Evolutionary conservation across 2,329 filamentous ascomycete genomes (phyloP), one percentile per base, ranked within the genome.

Genomic region (Tolypocladium inflatum): DNA sequence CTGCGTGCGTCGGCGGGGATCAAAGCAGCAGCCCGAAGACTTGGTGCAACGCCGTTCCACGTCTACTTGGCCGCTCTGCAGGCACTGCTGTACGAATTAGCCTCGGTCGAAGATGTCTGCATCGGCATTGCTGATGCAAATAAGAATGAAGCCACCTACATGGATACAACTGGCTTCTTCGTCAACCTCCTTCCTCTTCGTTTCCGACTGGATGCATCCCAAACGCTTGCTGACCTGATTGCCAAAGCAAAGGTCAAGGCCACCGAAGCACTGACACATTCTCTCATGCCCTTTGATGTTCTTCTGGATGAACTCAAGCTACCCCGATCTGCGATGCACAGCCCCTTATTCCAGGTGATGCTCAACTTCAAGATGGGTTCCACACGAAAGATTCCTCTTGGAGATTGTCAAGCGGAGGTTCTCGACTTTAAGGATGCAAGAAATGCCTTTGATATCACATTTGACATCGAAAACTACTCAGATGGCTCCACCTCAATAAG

Each of bases 81-180:
- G n/a, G 63, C 68, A 0, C 54, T 79, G 17, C 66, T 80, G 0
- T 68, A 67, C 13, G 61, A 66, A 8, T 71, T 72, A 30, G 59
- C 66, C 0, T 70, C 71, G 15, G 55, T 63, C 0, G 23, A 71
- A 0, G 73, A 80, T 33, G n/a, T 82, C 23, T 68, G 64, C 35
- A 78, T 83, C 55, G 80, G 79, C 6, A 69, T 81, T 11, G 73
- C 73, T 0, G 78, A 82, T 63, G 75, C 75, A 1, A 76, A 76
- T 5, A 71, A 66, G 23, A 74, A 73, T 0, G 73, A 78, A 1
- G 58, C 57, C 13, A 59, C 68, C 1, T 57, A 70, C 2, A 58
- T 65, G 9, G 57, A 63, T 1, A 79, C 65, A 3, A 63, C 82
- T 1, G 81, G 81, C 2, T 65, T 74, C 48, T 76, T 77, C 45